Evolutionary conservation across 176 grass and related monocot genomes (phyloP).

Genomic region (Puya raimondii): DNA sequence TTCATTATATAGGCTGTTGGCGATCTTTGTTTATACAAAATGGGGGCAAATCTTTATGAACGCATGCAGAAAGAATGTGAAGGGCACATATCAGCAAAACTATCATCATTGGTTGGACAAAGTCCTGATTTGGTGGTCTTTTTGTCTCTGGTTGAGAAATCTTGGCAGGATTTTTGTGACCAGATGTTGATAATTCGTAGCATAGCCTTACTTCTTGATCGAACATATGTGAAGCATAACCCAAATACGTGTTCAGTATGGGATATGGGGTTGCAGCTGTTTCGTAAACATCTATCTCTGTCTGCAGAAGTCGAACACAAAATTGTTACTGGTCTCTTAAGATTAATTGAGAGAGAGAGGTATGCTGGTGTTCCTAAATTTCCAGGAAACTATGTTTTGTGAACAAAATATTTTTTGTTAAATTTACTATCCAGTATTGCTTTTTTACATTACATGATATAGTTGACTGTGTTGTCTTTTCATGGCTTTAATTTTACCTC

Average conservation of each 20-base stretch:
- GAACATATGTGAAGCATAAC: constrained; percentile 93
- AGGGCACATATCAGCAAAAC: constrained; percentile 74
- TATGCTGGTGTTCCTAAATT: constrained; percentile 15
- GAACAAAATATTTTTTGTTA: background rate
- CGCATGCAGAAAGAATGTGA: constrained; percentile 86
- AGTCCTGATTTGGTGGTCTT: constrained; percentile 96
- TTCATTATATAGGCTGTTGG: constrained; percentile 55
- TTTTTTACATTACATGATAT: too few relatives aligned
- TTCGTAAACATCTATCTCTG: constrained; percentile 69
- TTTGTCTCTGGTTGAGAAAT: constrained; percentile 80
- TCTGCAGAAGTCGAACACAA: constrained; percentile 79
- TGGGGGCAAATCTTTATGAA: constrained; percentile 80
- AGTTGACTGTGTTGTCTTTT: too few relatives aligned
- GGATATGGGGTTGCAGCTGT: constrained; percentile 94
- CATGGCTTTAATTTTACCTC: too few relatives aligned
- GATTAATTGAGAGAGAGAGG: constrained; percentile 97
- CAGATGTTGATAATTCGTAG: constrained; percentile 99
- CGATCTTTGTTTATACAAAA: constrained; percentile 82
- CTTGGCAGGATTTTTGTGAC: constrained; percentile 99
- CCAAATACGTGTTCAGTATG: constrained; percentile 73
- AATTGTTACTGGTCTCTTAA: constrained; percentile 84
- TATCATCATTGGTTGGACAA: constrained; percentile 77
- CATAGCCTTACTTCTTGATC: constrained; percentile 94
- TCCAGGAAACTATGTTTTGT: background rate
- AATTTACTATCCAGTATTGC: background rate